phyloP scores from a whole-genome alignment of 352 stramenopile genomes.

The Globisporangium rhizosaccharum region DNA sequence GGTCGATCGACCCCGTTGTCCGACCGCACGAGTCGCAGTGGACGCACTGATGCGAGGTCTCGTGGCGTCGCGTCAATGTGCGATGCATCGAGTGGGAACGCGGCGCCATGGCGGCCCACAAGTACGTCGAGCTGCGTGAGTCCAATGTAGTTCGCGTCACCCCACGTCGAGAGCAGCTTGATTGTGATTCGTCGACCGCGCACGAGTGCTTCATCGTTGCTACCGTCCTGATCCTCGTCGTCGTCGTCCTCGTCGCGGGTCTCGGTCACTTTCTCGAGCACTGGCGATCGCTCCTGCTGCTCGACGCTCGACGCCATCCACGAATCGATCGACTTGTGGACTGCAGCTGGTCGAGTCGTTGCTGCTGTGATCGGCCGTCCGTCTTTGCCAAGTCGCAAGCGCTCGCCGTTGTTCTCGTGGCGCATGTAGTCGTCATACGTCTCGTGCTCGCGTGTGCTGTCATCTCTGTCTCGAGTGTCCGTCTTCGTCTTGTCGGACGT shows the following conservation, averaged over 20 bases:
- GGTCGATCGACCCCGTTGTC: neutral
- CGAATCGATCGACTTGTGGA: slow-evolving; percentile 39
- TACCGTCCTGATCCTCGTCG: slow-evolving; percentile 1
- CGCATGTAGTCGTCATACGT: slow-evolving; percentile 7
- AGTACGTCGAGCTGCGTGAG: slow-evolving; percentile 73
- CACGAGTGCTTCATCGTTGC: slow-evolving; percentile 9
- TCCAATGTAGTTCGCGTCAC: slow-evolving; percentile 81
- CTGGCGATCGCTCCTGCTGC: slow-evolving; percentile 39
- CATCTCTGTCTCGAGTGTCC: no score
- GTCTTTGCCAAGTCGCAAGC: slow-evolving; percentile 10
- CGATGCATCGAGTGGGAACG: slow-evolving; percentile 31
- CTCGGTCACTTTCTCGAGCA: slow-evolving; percentile 30
- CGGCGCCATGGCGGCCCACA: slow-evolving; percentile 32
- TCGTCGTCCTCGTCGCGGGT: slow-evolving; percentile 8
- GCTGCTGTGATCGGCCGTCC: slow-evolving; percentile 43
- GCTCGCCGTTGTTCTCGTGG: slow-evolving; percentile 11
- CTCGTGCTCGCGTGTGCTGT: neutral
- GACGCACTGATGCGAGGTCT: slow-evolving; percentile 60
- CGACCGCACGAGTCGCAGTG: neutral
- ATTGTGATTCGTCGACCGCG: slow-evolving; percentile 50
- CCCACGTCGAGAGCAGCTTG: slow-evolving; percentile 62
- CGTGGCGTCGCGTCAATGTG: slow-evolving; percentile 59
- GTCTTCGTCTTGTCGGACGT: slow-evolving; percentile 39
- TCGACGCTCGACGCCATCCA: slow-evolving; percentile 33
- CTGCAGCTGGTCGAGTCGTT: slow-evolving; percentile 8